phyloP scores from a whole-genome alignment of 2,329 filamentous ascomycete species.

The Coniochaeta sp. region DNA sequence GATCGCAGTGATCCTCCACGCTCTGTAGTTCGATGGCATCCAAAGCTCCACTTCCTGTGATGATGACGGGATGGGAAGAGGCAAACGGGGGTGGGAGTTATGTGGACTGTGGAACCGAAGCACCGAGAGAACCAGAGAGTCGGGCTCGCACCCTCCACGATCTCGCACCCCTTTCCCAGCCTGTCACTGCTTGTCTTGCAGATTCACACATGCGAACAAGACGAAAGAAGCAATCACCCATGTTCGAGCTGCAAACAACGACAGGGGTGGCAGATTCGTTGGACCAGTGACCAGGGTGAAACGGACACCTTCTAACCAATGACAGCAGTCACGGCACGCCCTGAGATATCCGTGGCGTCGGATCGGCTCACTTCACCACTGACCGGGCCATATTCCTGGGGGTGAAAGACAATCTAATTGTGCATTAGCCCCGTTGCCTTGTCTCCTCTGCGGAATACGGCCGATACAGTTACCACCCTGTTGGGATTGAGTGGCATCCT shows the following conservation, averaged over 20 bases:
- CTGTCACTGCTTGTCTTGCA: not conserved
- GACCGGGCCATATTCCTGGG: too few relatives aligned
- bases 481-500: not conserved
- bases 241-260: not conserved
- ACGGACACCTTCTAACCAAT: not conserved
- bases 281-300: not conserved
- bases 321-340: not conserved
- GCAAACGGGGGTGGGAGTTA: not conserved
- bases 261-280: not conserved
- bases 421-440: conserved; percentile 1
- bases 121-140: not conserved
- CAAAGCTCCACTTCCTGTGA: not conserved
- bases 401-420: not conserved
- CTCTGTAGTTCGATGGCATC: not conserved
- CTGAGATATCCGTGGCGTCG: not conserved
- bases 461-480: not conserved
- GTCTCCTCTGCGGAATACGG: not conserved
- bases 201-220: not conserved
- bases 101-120: not conserved
- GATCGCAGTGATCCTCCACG: not conserved
- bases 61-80: not conserved
- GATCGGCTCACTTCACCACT: not conserved
- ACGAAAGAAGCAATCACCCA: not conserved
- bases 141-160: conserved; percentile 1
- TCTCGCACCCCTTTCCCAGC: not conserved